Conservation (phyloP, 805 yeast genomes). For the Maudiozyma barnettii region DNA sequence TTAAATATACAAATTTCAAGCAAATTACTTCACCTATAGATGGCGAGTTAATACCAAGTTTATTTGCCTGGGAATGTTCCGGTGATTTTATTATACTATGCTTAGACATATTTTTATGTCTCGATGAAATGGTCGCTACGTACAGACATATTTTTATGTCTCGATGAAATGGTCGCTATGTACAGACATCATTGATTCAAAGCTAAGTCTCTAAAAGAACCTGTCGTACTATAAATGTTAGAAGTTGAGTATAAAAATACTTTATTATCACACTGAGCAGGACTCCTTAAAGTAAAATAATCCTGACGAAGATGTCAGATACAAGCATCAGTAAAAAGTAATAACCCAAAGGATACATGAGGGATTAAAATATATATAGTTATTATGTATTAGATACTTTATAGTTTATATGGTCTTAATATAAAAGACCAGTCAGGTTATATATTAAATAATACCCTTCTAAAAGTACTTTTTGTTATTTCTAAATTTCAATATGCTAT, state of each 20-base stretch:
- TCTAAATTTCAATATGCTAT: neutral
- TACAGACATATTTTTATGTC: neutral
- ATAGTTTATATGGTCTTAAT: neutral
- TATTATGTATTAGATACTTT: neutral
- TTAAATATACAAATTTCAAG: no score
- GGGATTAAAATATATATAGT: neutral
- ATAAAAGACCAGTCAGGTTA: neutral
- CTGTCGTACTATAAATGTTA: neutral
- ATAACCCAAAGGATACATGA: neutral
- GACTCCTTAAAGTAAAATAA: neutral
- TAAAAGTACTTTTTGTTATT: neutral
- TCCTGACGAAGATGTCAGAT: neutral
- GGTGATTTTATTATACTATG: neutral
- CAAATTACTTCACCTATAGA: no score
- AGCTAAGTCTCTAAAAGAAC: neutral
- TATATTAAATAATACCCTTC: neutral
- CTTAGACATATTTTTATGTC: neutral
- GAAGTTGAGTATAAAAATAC: neutral
- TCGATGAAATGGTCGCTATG: neutral
- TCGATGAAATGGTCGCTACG: neutral
- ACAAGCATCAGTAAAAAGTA: neutral
- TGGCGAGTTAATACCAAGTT: neutral
- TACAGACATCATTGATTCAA: neutral
- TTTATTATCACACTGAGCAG: neutral
- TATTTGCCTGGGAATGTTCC: neutral